Percentiles rank a stretch among this genome's conserved stretches.
phyloP scores from a whole-genome alignment of 2,329 filamentous ascomycete species.

The Setomelanomma holmii region DNA sequence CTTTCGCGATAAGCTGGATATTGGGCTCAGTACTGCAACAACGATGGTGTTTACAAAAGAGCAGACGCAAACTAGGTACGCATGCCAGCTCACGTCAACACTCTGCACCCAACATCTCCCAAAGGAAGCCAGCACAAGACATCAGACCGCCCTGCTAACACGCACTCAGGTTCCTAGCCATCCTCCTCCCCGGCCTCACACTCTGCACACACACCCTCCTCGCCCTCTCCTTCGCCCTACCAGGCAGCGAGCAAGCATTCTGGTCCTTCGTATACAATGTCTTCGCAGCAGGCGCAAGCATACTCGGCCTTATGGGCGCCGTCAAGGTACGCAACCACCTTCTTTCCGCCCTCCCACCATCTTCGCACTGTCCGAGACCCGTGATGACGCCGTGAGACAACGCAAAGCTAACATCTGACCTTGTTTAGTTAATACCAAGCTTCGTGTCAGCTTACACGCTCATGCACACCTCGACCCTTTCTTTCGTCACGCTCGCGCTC shows the following conservation, averaged over 20 bases:
- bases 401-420: conserved; percentile 17
- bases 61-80: conserved; percentile 9
- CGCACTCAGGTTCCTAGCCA: conserved; percentile 32
- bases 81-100: not conserved
- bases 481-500: conserved; percentile 35
- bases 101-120: not conserved
- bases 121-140: too few species aligned
- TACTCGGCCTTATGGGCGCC: conserved; percentile 53
- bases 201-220: conserved; percentile 35
- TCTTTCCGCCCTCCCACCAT: too few species aligned
- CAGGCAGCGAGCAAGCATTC: conserved; percentile 33
- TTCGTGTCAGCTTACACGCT: conserved; percentile 36
- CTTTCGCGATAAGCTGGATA: too few species aligned
- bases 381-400: too few species aligned
- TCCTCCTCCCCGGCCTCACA: conserved; percentile 36
- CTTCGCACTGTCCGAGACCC: not conserved
- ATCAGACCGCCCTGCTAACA: too few species aligned
- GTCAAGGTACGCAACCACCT: conserved; percentile 44
- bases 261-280: conserved; percentile 50
- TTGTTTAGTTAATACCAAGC: conserved; percentile 25
- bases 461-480: conserved; percentile 34
- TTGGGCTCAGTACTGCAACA: not conserved
- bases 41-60: conserved; percentile 1
- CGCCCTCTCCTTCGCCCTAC: conserved; percentile 29
- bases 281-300: conserved; percentile 49